Base-by-base conservation (phyloP, 345 rosid genomes). In the Citrus trifoliata region DNA sequence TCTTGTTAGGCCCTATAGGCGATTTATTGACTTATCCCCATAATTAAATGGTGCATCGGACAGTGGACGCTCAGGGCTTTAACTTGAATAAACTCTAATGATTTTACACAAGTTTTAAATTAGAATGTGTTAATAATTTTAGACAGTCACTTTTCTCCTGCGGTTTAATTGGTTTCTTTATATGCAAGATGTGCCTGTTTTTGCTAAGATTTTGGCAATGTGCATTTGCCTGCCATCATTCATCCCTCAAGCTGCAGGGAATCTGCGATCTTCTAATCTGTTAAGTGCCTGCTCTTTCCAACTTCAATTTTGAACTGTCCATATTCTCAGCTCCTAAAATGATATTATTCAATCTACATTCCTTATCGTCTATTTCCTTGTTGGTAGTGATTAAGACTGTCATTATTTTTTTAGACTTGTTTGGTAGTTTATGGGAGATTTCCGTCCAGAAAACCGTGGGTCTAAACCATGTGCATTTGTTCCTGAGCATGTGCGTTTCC, bases 401-500 rank as follows among this genome's bases (percentile, higher is more conserved):
- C 33, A 53, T 63, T 25, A 80, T 64, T 78, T 67, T 75, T 28
- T 53, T 16, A 62, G n/a, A n/a, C 4, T 37, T 14, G 63, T 48
- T 75, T 46, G 67, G 77, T 73, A 22, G 38, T 19, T 9, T 71
- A 59, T 64, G 51, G 14, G 40, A n/a, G 70, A 61, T 13, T 13
- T 55, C 28, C 51, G 40, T 27, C 28, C 22, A 55, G 24, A 40
- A 7, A 62, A 59, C 19, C 53, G 21, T 74, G 84, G 81, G 83
- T 76, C 32, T 56, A 70, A 56, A 75, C 66, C 87, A 81, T 75
- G 88, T 85, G 87, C 77, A 56, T 24, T 35, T 75, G 85, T 77
- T 69, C 78, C 74, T 76, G 25, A 42, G 67, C 85, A 82, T 86
- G 87, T 82, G 87, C 81, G 65, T 22, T 75, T 79, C 80, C 55